Evolutionary conservation across 345 rosid species (phyloP), one percentile per base, ranked within the genome.

Genomic region (Populus euphratica): DNA sequence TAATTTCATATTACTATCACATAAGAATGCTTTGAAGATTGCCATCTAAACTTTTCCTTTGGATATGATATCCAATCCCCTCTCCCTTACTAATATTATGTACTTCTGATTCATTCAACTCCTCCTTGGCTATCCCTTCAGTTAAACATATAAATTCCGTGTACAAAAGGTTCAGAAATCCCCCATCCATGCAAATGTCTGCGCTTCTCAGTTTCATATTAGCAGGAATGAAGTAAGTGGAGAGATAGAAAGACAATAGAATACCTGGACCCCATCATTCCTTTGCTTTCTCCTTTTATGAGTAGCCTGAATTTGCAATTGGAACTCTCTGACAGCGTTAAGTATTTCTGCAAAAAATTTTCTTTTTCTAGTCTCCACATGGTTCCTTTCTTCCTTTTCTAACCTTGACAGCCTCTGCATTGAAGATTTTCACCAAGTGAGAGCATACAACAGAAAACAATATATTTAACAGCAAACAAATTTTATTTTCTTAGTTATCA

Each of bases 251-350:
- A 69, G 67, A 80, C 59, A 56, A 67, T 70, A 68, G 29, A 72
- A 73, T 84, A 96, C 99, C 95, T 86, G 98, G 81, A 96, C 71
- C 65, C 93, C 89, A 72, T 96, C 99, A 79, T 96, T 96, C 81
- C 98, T 94, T 86, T 94, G 99, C 83, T 93, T 96, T 81, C 97
- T 88, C 7, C 98, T 95, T 81, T 94, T 96, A 73, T 89, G 85
- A 75, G 95, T 84, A 68, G 97, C 92, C 74, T 90, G 97, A 81
- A 87, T 80, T 83, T 91, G 92, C 79, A 91, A 84, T 86, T 92
- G 97, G 79, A 90, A 94, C 79, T 96, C 99, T 38, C 98, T 97
- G 68, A 92, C 90, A 35, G 97, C 90, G 86, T 96, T 94, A 73
- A 92, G 90, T 81, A 96, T 78, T 82, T 96, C 99, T 18, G 92